Evolutionary conservation across 495 filamentous ascomycete genomes (phyloP).

Genomic region (Xeromyces bisporus): DNA sequence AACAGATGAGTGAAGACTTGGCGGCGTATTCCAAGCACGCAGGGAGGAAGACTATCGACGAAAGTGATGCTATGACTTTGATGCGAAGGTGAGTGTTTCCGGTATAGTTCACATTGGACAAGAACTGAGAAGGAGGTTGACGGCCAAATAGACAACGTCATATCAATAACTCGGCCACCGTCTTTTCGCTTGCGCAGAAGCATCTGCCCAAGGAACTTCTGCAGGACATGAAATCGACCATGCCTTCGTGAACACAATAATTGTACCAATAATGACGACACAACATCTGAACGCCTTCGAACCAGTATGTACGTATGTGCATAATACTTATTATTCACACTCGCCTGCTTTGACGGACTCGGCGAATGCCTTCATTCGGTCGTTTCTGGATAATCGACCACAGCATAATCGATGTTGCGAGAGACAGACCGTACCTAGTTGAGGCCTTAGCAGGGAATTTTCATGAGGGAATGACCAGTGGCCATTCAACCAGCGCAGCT

Average conservation of each 20-base stretch:
- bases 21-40: conserved; percentile 67
- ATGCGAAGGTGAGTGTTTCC: conserved; percentile 56
- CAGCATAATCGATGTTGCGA: conserved; percentile 85
- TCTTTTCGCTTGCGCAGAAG: conserved; percentile 69
- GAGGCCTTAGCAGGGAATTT: conserved; percentile 9
- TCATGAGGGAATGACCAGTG: neutral
- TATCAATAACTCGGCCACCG: conserved; percentile 50
- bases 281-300: too few relatives aligned
- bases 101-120: too few relatives aligned
- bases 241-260: conserved; percentile 30
- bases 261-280: too few relatives aligned
- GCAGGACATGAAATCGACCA: conserved; percentile 62
- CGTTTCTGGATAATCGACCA: conserved; percentile 83
- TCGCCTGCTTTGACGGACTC: conserved; percentile 63
- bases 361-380: conserved; percentile 49
- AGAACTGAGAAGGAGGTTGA: conserved; percentile 12
- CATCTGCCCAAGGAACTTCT: conserved; percentile 68
- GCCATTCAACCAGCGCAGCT: neutral
- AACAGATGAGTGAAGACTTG: conserved; percentile 66
- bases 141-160: conserved; percentile 53
- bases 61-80: conserved; percentile 62
- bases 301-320: too few relatives aligned
- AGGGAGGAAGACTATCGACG: conserved; percentile 68
- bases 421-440: conserved; percentile 71
- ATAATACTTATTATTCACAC: conserved; percentile 57